Evolutionary conservation across 495 filamentous ascomycete genomes (phyloP).

Genomic region (Venustampulla echinocandica): DNA sequence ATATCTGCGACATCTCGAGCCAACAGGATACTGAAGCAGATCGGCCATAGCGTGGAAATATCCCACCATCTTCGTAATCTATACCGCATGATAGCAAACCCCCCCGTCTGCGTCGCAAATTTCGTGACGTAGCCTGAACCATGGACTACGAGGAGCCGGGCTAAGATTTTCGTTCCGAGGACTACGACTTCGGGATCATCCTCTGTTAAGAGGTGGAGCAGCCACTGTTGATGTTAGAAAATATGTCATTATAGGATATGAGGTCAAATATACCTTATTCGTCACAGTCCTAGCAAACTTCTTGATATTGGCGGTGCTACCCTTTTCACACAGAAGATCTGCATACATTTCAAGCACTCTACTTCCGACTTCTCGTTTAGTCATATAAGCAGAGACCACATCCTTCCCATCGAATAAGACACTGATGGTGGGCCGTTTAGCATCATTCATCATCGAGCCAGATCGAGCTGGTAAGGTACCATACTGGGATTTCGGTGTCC

Average conservation of each 20-base stretch:
- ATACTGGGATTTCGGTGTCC: slow-evolving; percentile 40
- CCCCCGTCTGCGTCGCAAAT: slow-evolving; percentile 75
- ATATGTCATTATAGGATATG: slow-evolving; percentile 7
- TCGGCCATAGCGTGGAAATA: slow-evolving; percentile 73
- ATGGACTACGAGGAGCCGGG: slow-evolving; percentile 74
- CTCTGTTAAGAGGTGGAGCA: slow-evolving; percentile 86
- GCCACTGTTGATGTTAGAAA: slow-evolving; percentile 62
- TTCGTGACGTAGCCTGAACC: slow-evolving; percentile 73
- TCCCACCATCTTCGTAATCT: slow-evolving; percentile 85
- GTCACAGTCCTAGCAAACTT: slow-evolving; percentile 94
- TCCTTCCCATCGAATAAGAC: slow-evolving; percentile 16
- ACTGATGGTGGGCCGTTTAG: slow-evolving; percentile 28
- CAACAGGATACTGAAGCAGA: slow-evolving; percentile 85
- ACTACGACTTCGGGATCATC: slow-evolving; percentile 75
- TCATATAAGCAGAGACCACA: slow-evolving; percentile 24
- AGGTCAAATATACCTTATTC: slow-evolving; percentile 63
- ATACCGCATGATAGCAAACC: slow-evolving; percentile 74
- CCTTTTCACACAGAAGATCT: slow-evolving; percentile 68
- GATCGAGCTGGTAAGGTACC: slow-evolving; percentile 32
- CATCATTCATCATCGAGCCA: slow-evolving; percentile 20
- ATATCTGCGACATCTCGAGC: slow-evolving; percentile 68
- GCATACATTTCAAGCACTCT: slow-evolving; percentile 75
- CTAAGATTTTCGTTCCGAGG: slow-evolving; percentile 73
- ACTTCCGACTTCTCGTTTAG: slow-evolving; percentile 57
- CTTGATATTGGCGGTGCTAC: slow-evolving; percentile 56